Conservation (phyloP, 2,329 filamentous ascomycete species). For the Harringtonia aguacate region DNA sequence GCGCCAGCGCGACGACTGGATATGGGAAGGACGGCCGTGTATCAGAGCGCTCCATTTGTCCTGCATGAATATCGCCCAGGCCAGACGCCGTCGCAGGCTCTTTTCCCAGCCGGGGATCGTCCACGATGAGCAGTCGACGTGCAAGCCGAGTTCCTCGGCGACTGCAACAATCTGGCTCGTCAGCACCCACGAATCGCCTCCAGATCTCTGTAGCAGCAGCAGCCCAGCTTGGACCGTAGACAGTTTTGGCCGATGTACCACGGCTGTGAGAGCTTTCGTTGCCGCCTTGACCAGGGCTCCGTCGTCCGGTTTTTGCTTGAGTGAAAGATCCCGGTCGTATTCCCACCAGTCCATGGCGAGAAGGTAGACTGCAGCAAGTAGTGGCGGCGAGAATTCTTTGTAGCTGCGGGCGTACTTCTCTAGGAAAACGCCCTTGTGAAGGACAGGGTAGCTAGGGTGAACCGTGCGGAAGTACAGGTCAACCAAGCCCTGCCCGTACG, state of each 20-base stretch:
- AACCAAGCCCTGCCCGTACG: conserved; percentile 66
- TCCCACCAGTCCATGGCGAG: conserved; percentile 70
- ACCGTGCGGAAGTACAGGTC: conserved; percentile 74
- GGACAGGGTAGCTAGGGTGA: conserved; percentile 71
- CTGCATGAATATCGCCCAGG: conserved; percentile 90
- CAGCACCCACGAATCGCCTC: conserved; percentile 71
- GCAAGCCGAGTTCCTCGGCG: conserved; percentile 76
- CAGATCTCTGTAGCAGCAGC: conserved; percentile 59
- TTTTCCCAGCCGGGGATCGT: conserved; percentile 83
- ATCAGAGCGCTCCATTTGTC: conserved; percentile 76
- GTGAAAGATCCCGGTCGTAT: conserved; percentile 53
- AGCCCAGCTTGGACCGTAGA: conserved; percentile 71
- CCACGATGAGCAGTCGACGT: conserved; percentile 80
- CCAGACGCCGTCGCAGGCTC: conserved; percentile 71
- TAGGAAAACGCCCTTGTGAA: conserved; percentile 70
- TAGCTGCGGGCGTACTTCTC: conserved; percentile 67
- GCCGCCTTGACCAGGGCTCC: conserved; percentile 59
- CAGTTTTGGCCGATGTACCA: conserved; percentile 72
- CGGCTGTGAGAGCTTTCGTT: conserved; percentile 52
- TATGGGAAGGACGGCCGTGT: conserved; percentile 64
- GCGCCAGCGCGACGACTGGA: conserved; percentile 38
- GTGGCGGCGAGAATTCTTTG: conserved; percentile 62
- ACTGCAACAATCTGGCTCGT: conserved; percentile 83
- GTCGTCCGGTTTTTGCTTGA: conserved; percentile 51
- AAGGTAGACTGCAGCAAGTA: conserved; percentile 74